Evolutionary conservation across 1,284 basidiomycete genomes (phyloP).

Genomic region (Trichosporon sp.): DNA sequence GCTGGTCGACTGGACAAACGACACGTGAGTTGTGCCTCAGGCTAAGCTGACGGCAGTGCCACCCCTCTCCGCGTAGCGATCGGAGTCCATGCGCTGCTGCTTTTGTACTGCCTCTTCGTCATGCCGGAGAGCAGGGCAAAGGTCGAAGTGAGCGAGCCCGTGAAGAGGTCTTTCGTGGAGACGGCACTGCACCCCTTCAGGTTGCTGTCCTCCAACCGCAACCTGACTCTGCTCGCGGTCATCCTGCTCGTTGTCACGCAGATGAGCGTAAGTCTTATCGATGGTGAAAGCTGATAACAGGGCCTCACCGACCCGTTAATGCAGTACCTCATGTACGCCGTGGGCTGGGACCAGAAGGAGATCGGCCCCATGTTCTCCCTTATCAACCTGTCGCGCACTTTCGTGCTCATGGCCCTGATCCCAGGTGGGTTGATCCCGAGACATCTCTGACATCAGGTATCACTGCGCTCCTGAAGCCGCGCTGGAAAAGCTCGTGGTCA

Average conservation of each 20-base stretch:
- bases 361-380: not conserved
- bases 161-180: not conserved
- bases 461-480: not conserved
- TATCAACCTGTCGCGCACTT: not conserved
- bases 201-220: not conserved
- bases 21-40: not conserved
- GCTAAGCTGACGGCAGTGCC: not conserved
- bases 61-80: not conserved
- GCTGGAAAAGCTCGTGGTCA: not conserved
- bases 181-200: not conserved
- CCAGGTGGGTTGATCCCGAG: not conserved
- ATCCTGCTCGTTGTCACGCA: not conserved
- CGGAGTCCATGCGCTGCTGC: not conserved
- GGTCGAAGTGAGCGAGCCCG: not conserved
- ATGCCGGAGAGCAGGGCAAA: not conserved
- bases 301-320: not conserved
- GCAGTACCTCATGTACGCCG: conserved; percentile 1
- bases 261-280: not conserved
- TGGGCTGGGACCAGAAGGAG: conserved; percentile 1
- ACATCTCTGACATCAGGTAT: not conserved
- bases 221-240: not conserved
- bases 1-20: not conserved
- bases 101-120: not conserved
- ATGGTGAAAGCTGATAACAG: not conserved
- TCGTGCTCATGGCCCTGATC: not conserved